phyloP scores from a whole-genome alignment of 371 early-diverging fungal genomes.

The Saksenaea vasiformis region DNA sequence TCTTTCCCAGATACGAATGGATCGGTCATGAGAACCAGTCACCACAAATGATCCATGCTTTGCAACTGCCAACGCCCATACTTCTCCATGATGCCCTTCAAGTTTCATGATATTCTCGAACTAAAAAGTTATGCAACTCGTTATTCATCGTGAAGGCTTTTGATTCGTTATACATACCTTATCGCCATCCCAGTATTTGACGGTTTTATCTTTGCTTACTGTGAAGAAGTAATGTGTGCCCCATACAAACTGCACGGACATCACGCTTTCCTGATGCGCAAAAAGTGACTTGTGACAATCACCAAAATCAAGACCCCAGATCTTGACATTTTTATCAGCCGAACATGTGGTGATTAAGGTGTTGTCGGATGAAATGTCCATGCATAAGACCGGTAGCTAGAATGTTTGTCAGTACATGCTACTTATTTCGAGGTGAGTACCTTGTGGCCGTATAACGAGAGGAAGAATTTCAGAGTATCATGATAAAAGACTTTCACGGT shows the following conservation, averaged over 20 bases:
- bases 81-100: constrained; percentile 89
- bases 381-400: constrained; percentile 85
- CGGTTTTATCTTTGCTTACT: constrained; percentile 82
- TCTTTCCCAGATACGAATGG: constrained; percentile 91
- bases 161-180: constrained; percentile 53
- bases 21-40: constrained; percentile 89
- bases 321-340: constrained; percentile 95
- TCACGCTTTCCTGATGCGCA: constrained; percentile 93
- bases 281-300: constrained; percentile 95
- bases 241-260: constrained; percentile 84
- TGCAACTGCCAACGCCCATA: constrained; percentile 89
- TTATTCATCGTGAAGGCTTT: background rate
- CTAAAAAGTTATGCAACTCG: constrained; percentile 25
- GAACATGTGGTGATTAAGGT: constrained; percentile 87
- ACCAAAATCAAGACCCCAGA: constrained; percentile 99
- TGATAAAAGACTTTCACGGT: constrained; percentile 96
- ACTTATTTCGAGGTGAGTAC: constrained; percentile 3
- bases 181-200: constrained; percentile 97
- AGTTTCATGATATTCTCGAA: constrained; percentile 94
- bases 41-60: constrained; percentile 87
- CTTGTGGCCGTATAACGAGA: constrained; percentile 97
- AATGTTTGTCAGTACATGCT: background rate
- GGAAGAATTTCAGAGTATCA: constrained; percentile 94
- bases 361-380: constrained; percentile 96
- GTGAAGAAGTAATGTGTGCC: constrained; percentile 96